Conservation (phyloP, 805 yeast species). For the Grigorovia humatica region DNA sequence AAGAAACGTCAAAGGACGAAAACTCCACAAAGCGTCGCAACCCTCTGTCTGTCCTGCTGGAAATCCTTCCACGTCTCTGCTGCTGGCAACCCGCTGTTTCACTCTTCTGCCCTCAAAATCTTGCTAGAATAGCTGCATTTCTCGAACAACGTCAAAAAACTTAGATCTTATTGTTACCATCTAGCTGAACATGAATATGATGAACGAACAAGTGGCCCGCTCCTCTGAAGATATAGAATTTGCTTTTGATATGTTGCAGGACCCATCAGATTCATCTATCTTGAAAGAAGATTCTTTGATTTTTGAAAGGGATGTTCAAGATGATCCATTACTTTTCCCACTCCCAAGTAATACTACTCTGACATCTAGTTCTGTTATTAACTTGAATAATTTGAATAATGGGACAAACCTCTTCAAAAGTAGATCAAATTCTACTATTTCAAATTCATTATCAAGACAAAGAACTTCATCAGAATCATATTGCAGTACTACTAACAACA, state of each 20-base stretch:
- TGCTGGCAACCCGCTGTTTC: too few species aligned
- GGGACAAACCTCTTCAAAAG: neutral
- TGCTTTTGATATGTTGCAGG: neutral
- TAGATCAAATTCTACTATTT: constrained; percentile 4
- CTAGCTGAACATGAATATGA: neutral
- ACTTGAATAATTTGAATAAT: neutral
- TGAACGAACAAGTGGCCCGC: neutral
- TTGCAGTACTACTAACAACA: neutral
- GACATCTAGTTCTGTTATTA: neutral
- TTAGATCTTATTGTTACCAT: too few species aligned
- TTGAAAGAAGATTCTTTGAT: constrained; percentile 37
- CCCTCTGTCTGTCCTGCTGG: too few species aligned
- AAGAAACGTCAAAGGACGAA: too few species aligned
- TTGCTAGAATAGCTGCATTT: too few species aligned
- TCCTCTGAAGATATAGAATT: neutral
- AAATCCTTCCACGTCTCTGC: too few species aligned
- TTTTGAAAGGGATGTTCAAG: constrained; percentile 49
- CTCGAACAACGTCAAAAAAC: too few species aligned
- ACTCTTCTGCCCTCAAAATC: too few species aligned
- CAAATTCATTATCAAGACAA: constrained; percentile 3
- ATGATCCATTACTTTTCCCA: constrained; percentile 32
- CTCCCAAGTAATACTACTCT: constrained; percentile 4
- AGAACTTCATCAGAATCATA: constrained; percentile 1
- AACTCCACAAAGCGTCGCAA: too few species aligned
- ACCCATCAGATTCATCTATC: constrained; percentile 5